Evolutionary conservation across 768 basidiomycete species (phyloP), one percentile per base, ranked within the genome.

Genomic region (Boletus tomentosulus): DNA sequence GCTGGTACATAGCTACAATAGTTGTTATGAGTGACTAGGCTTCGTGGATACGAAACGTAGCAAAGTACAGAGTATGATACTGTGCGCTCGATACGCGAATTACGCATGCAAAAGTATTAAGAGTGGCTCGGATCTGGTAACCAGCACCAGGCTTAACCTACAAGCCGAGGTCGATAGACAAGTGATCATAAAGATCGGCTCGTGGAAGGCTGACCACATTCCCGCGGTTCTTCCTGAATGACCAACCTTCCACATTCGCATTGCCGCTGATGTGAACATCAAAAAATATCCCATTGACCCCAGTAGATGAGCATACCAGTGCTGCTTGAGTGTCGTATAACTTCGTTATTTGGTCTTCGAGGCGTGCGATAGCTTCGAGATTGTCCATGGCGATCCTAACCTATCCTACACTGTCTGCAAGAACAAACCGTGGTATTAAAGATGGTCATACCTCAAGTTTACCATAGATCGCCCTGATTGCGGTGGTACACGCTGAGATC

Each of bases 371-470:
- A 24, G 48, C 53, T 1, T 49, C 50, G 9, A 46, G 30, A 44
- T 43, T 51, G 34, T 62, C 56, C 1, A 62, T 50, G 15, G 59
- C 53, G 8, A 61, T 47, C 31, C 44, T 62, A 12, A 62, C 33
- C 56, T 61, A 15, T 33, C 13, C 13, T 4, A 41, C 3, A 1
- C 4, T 31, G n/a, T 61, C 35, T 54, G 53, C 27, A 4, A 33
- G 38, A 30, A 25, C 10, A n/a, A 30, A 3, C 7, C 1, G 3
- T 1, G 7, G n/a, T 6, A 24, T 28, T 0, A 4, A 42, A 22
- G 22, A 28, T 11, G 22, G 6, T 7, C 45, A 12, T 52, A 58
- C 60, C 27, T 13, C 60, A 39, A 52, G 41, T 10, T 52, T 54
- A 33, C 50, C 28, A 6, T 58, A 54, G 4, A 60, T 30, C 4